Base-by-base conservation (phyloP, 108 stramenopile species). In the Conticribra guillardii region DNA sequence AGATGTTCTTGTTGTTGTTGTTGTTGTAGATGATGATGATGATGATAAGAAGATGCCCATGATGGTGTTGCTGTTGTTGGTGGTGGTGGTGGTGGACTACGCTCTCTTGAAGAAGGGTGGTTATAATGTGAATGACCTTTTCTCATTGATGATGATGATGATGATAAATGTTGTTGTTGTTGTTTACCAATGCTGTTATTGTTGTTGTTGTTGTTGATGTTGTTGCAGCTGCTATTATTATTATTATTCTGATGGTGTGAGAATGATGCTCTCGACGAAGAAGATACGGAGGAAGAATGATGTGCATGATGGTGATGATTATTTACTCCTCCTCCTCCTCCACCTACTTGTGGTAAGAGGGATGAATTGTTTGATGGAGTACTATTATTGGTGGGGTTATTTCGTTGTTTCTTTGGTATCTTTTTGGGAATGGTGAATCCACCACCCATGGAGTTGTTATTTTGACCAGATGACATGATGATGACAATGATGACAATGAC, bases 401-500 rank as follows among this genome's bases (percentile, higher is more conserved):
- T 57, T 17, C 58, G 50, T 48, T 70, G 32, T 22, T 51, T 60
- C 29, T 70, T 52, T 16, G 61, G 76, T 16, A 50, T 69, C 55
- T 63, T 69, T 23, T 69, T 73, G 60, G 79, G 79, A 15, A 80
- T 80, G 47, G 71, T 73, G 60, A 71, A 71, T 47, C 37, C 44
- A 17, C 24, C 24, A 19, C 44, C 33, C 15, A 60, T 60, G 27
- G 26, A 2, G 45, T 61, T 67, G 34, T n/a, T n/a, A n/a, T 45
- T 49, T 53, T 52, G 31, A 54, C 45, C 65, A 23, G 51, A 54
- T 8, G 62, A 63, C 62, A 74, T 60, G 18, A 24, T 53, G 4
- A 5, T 24, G 31, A n/a, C n/a, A n/a, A n/a, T n/a, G n/a, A n/a
- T n/a, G n/a, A n/a, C n/a, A n/a, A n/a, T n/a, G n/a, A n/a, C n/a